Conservation (phyloP, 192 early-diverging fungal species). For the Mortierella hygrophila region DNA sequence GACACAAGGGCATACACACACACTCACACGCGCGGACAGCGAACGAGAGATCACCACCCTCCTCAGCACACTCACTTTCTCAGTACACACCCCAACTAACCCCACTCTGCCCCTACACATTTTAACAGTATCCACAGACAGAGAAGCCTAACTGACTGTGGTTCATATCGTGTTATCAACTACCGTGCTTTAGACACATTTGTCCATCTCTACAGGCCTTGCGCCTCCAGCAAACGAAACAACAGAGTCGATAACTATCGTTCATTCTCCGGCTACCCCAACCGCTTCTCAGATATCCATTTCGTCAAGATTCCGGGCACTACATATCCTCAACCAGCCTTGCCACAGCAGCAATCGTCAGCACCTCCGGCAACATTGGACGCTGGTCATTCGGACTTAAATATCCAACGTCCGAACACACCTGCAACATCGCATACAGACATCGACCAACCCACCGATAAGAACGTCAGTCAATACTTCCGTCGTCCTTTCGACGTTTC, state of each 20-base stretch:
- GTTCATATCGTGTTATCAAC: not conserved
- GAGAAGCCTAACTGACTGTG: not conserved
- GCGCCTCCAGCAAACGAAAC: not conserved
- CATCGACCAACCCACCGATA: not conserved
- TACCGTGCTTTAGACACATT: not conserved
- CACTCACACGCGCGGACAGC: not conserved
- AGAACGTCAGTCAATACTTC: not conserved
- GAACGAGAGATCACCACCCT: not conserved
- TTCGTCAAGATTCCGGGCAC: not conserved
- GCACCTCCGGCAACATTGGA: not conserved
- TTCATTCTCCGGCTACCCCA: not conserved
- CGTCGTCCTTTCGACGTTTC: not conserved
- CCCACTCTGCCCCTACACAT: not conserved
- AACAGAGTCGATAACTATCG: not conserved
- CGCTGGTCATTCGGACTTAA: not conserved
- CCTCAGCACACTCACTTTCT: not conserved
- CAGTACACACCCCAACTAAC: not conserved
- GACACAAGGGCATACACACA: not conserved
- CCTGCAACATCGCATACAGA: not conserved
- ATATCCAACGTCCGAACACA: not conserved
- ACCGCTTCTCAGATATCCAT: not conserved
- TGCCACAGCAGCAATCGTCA: slow-evolving; percentile 1
- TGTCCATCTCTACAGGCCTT: not conserved
- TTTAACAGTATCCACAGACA: not conserved
- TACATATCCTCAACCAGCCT: not conserved